Base-by-base conservation (phyloP, 257 asterid species). In the Fraxinus pennsylvanica region DNA sequence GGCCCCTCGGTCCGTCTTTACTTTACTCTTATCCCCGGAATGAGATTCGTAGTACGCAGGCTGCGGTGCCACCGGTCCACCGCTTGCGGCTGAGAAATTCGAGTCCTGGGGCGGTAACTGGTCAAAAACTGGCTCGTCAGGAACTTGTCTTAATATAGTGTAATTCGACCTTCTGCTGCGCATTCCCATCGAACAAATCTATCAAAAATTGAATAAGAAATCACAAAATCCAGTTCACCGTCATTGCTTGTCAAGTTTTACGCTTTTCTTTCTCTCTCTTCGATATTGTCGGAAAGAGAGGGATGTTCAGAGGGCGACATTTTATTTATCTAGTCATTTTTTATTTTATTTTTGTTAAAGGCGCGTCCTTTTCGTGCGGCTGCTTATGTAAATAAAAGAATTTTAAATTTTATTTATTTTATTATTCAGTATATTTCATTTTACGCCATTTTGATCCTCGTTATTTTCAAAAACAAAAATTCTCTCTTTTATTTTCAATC, bases 151-250 rank as follows among this genome's bases (percentile, higher is more conserved):
- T 54, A 94, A 73, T 52, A 89, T 74, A 79, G 91, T 80, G 81
- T 95, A 95, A 88, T 86, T 88, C 71, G 97, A 90, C 85, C 97
- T 90, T 63, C 93, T 82, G 54, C 87, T 91, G 36, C 90, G 90
- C 92, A 93, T 87, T 89, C 89, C 97, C 97, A 95, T 93, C 71
- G 87, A 85, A 61, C 7, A 72, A 61, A 47, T 32, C 25, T 25
- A 52, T 17, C 43, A 54, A 29, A 25, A 45, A 74, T 19, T 43
- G 65, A 73, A 72, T 22, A 67, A 67, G 74, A 75, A 15, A 61
- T 81, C 83, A 81, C 67, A 81, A 81, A 86, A 83, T 79, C 84
- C 78, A 77, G 66, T 43, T 74, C 89, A 81, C 83, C 89, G 87
- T 88, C 91, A 87, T 83, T 29, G 81, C 68, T 29, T 45, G 78